phyloP scores from a whole-genome alignment of 2,329 filamentous ascomycete genomes.

The Fusarium sublunatum region DNA sequence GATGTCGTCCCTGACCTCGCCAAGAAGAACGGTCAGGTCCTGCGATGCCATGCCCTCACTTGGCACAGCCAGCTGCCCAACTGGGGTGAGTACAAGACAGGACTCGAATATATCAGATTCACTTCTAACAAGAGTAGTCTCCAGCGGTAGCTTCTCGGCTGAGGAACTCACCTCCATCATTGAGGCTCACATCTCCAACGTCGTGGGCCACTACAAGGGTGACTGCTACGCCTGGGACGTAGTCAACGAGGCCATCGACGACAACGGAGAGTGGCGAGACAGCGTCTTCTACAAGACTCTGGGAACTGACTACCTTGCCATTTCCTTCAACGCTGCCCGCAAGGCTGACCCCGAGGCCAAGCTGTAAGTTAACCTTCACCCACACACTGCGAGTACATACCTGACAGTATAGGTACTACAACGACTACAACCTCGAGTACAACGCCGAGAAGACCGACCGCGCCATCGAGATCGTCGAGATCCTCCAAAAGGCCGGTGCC shows the following conservation, averaged over 20 bases:
- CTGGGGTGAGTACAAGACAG: conserved; percentile 38
- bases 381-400: fast-evolving
- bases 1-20: conserved; percentile 64
- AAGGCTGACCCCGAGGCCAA: conserved; percentile 66
- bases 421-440: conserved; percentile 71
- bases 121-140: conserved; percentile 24
- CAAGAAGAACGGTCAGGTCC: conserved; percentile 59
- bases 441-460: conserved; percentile 59
- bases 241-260: conserved; percentile 71
- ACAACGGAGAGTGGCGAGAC: conserved; percentile 64
- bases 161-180: conserved; percentile 64
- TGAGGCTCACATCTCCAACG: conserved; percentile 68
- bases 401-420: conserved; percentile 54
- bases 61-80: conserved; percentile 56
- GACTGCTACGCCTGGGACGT: conserved; percentile 74
- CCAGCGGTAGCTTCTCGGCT: conserved; percentile 63
- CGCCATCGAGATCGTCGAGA: conserved; percentile 58
- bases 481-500: conserved; percentile 60
- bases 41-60: conserved; percentile 72
- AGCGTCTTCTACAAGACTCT: conserved; percentile 67
- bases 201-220: conserved; percentile 67
- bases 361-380: conserved; percentile 50
- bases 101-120: too few relatives aligned
- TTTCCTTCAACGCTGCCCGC: conserved; percentile 67
- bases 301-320: conserved; percentile 66